Conservation (phyloP, 306 rosid genomes). For the Aeschynomene evenia region DNA sequence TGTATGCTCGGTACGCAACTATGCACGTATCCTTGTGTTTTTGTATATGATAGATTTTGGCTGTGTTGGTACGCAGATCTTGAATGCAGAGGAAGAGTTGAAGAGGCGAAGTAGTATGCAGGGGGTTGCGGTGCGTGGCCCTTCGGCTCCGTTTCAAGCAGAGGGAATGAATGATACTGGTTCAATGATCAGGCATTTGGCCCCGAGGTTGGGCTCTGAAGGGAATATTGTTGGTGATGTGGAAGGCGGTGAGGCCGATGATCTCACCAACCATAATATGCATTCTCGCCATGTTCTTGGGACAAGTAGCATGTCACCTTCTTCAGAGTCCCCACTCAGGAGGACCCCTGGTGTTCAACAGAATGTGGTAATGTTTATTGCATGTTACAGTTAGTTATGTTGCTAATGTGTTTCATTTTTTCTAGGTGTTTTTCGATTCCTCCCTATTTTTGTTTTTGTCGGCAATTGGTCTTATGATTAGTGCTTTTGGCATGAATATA, state of each 20-base stretch:
- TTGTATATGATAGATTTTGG: neutral
- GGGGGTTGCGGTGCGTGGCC: slow-evolving; percentile 47
- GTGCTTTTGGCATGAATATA: neutral
- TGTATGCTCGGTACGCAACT: neutral
- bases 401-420: neutral
- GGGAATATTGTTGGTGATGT: slow-evolving; percentile 57
- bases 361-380: slow-evolving; percentile 53
- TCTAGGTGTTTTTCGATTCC: slow-evolving; percentile 9
- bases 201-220: slow-evolving; percentile 57
- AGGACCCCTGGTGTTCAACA: slow-evolving; percentile 55
- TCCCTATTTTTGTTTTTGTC: neutral
- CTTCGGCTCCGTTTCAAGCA: slow-evolving; percentile 54
- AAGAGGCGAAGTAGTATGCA: slow-evolving; percentile 63
- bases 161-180: slow-evolving; percentile 69
- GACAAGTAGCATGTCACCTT: slow-evolving; percentile 80
- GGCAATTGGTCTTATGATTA: neutral
- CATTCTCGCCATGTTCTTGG: slow-evolving; percentile 55
- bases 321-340: slow-evolving; percentile 90
- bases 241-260: slow-evolving; percentile 80
- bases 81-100: slow-evolving; percentile 88
- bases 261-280: slow-evolving; percentile 50
- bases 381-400: neutral
- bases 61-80: slow-evolving; percentile 58
- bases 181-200: slow-evolving; percentile 55
- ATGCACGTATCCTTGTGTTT: neutral